These are phyloP conservation scores for Trypanosoma platydactyli DNA, from an alignment of 208 protist genomes.

Conservation along the genomic window DNA sequence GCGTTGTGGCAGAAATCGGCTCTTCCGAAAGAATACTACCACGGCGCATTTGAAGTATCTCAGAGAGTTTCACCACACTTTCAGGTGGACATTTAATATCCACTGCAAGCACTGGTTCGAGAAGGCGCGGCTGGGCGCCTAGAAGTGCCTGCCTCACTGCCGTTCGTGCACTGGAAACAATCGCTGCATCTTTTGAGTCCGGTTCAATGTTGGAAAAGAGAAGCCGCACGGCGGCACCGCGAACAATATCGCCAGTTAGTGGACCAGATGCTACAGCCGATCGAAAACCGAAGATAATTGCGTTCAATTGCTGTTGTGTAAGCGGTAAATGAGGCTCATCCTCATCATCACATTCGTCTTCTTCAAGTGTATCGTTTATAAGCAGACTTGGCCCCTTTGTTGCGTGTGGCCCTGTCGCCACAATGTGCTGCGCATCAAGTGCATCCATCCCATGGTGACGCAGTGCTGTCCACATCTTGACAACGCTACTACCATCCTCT, in stretches of 20 bases:
- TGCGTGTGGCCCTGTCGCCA: slow-evolving; percentile 91
- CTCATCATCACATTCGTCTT: slow-evolving; percentile 41
- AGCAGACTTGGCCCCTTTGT: slow-evolving; percentile 95
- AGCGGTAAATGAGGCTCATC: slow-evolving; percentile 31
- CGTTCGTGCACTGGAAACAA: slow-evolving; percentile 88
- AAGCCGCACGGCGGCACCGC: slow-evolving; percentile 53
- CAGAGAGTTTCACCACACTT: slow-evolving; percentile 78
- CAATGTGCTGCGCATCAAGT: slow-evolving; percentile 93
- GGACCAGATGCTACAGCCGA: slow-evolving; percentile 90
- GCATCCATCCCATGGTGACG: slow-evolving; percentile 95
- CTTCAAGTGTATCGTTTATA: slow-evolving; percentile 96
- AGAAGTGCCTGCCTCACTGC: slow-evolving; percentile 96
- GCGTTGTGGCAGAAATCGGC: slow-evolving; percentile 96
- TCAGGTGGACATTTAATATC: slow-evolving; percentile 94
- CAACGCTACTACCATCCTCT: slow-evolving; percentile 4
- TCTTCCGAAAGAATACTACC: slow-evolving; percentile 91
- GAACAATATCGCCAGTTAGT: slow-evolving; percentile 96
- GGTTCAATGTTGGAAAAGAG: slow-evolving; percentile 55
- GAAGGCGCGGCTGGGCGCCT: slow-evolving; percentile 94
- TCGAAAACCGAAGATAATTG: slow-evolving; percentile 86
- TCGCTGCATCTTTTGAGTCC: slow-evolving; percentile 35
- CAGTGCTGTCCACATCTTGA: slow-evolving; percentile 55
- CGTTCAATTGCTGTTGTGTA: slow-evolving; percentile 90
- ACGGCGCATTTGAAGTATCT: slow-evolving; percentile 87
- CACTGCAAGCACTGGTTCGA: slow-evolving; percentile 97